Base-by-base conservation (phyloP, 1,139 yeast species). In the Suhomyces panamericanus region DNA sequence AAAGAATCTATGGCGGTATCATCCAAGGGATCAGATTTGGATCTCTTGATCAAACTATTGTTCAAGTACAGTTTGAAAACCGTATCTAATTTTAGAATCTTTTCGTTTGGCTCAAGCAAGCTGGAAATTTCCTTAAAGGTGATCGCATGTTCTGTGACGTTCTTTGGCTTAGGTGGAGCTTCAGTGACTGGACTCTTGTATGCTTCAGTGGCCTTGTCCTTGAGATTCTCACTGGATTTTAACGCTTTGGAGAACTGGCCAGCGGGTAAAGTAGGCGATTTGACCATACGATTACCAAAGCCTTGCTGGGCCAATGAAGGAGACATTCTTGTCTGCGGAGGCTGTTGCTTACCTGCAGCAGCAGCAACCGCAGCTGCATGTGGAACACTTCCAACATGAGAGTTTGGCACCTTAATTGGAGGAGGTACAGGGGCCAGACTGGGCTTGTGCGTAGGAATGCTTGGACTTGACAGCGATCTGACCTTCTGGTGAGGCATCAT, bases 81-180 rank as follows among this genome's bases (percentile, higher is more conserved):
- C 10, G 62, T 63, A 49, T 73, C 78, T 58, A 74, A 60, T 49
- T 74, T 74, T 30, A 74, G 56, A 16, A 74, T 73, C 53, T 73
- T 73, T 47, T 74, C 79, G 17, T 65, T 62, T 4, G 66, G 58
- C 2, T 56, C 51, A 24, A 74, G 56, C 14, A 74, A 55, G 2
- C 58, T 56, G 2, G 73, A 64, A 4, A 74, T 57, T 36, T 74
- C 78, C 30, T 58, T 59, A 43, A 73, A 66, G 30, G 56, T 62
- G 28, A 70, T 65, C 12, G 40, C 36, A 36, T 48, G 51, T 30
- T 22, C 36, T 13, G 11, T 24, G 4, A 27, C 5, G n/a, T 10
- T 35, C 16, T 27, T 35, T 11, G 31, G 26, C 32, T 29, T 28
- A 3, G 35, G 17, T 10, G 27, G n/a, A 12, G 11, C 16, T 7